A percentile compares a stretch with the other conserved stretches of the same genome.
These are phyloP conservation scores for Heliamphora exappendiculata DNA, from an alignment of 148 eudicot species.

Conservation along the genomic window DNA sequence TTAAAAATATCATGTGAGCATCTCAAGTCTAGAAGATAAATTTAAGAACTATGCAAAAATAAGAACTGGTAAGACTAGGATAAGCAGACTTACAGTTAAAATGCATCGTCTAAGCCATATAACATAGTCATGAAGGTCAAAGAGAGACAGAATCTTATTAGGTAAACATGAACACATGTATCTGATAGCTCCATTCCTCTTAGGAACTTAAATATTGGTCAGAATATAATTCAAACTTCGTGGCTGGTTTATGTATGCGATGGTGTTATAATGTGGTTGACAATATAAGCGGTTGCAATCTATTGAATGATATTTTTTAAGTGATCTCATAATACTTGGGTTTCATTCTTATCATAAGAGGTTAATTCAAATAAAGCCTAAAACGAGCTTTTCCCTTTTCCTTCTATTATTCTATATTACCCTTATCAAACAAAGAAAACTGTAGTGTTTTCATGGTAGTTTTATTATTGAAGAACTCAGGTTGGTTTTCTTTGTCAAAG, in stretches of 20 bases:
- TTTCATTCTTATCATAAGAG: neutral
- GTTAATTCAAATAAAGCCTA: too few species aligned
- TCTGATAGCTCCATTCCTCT: too few species aligned
- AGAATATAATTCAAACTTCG: neutral
- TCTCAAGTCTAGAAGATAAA: neutral
- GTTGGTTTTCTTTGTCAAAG: conserved; percentile 1
- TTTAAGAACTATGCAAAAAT: neutral
- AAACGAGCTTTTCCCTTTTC: too few species aligned
- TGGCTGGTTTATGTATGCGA: neutral
- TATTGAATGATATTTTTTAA: neutral
- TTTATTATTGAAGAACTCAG: neutral
- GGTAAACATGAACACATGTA: too few species aligned
- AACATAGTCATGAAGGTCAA: neutral
- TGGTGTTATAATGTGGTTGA: neutral
- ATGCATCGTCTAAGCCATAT: neutral
- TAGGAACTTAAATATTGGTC: neutral
- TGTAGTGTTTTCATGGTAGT: neutral
- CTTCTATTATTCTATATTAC: too few species aligned
- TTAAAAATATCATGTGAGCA: neutral
- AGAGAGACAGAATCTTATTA: neutral
- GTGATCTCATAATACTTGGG: neutral
- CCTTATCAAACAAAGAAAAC: conserved; percentile 2
- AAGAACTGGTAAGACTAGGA: neutral
- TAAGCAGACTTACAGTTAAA: neutral
- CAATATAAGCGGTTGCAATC: neutral